Percentiles rank a stretch among this genome's conserved stretches.
phyloP scores from a whole-genome alignment of 2,329 filamentous ascomycete species.

The Sporothrix globosa region DNA sequence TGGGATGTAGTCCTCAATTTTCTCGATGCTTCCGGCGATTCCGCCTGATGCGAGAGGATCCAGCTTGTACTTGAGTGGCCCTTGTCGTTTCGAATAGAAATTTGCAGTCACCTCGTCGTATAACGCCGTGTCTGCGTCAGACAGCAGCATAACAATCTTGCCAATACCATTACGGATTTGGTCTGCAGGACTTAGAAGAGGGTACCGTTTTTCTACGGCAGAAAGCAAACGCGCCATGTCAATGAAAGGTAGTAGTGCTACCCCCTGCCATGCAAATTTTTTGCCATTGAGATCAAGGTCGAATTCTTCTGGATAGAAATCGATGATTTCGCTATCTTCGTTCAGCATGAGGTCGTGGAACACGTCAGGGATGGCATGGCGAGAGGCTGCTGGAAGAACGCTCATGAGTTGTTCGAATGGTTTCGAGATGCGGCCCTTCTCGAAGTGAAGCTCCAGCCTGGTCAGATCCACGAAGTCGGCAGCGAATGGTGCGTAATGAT shows the following conservation, averaged over 20 bases:
- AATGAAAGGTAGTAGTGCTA: conserved; percentile 92
- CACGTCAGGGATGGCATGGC: conserved; percentile 82
- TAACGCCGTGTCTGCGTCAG: conserved; percentile 74
- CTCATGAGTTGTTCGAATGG: conserved; percentile 99
- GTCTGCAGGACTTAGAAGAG: conserved; percentile 76
- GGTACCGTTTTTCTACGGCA: conserved; percentile 83
- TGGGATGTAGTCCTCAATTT: conserved; percentile 81
- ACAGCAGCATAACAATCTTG: conserved; percentile 80
- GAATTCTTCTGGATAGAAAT: conserved; percentile 97
- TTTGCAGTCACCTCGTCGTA: conserved; percentile 82
- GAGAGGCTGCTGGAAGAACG: conserved; percentile 89
- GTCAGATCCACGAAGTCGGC: conserved; percentile 86
- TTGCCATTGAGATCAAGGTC: conserved; percentile 93
- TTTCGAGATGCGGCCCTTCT: conserved; percentile 80
- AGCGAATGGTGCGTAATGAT: conserved; percentile 97
- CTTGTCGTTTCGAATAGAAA: conserved; percentile 91
- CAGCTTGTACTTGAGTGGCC: conserved; percentile 67
- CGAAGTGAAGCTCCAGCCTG: conserved; percentile 78
- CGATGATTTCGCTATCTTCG: conserved; percentile 85
- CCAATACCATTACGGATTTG: conserved; percentile 76
- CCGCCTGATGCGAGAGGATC: conserved; percentile 76
- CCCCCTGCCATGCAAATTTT: conserved; percentile 97
- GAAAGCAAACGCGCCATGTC: conserved; percentile 83
- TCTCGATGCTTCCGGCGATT: conserved; percentile 77
- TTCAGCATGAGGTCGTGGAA: conserved; percentile 93